These are phyloP conservation scores for Fusarium udum DNA, from an alignment of 2,329 filamentous ascomycete genomes.

Conservation along the genomic window DNA sequence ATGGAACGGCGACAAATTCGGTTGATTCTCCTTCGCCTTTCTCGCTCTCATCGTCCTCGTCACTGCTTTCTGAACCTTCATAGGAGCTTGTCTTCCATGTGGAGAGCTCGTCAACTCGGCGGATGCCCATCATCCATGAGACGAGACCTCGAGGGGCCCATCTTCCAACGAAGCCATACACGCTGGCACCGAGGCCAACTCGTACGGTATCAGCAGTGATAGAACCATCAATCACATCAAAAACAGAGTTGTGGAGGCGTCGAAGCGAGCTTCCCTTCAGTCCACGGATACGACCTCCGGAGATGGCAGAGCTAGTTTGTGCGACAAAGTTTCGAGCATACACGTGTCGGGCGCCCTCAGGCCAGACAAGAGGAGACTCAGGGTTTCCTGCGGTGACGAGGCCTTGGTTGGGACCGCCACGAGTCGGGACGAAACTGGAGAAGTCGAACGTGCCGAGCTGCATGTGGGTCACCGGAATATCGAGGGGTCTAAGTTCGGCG, in stretches of 20 bases:
- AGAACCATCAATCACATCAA: constrained; percentile 82
- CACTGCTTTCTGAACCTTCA: constrained; percentile 50
- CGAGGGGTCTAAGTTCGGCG: constrained; percentile 79
- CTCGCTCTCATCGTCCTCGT: constrained; percentile 50
- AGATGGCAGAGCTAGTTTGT: constrained; percentile 64
- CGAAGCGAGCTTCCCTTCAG: constrained; percentile 76
- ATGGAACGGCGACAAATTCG: constrained; percentile 63
- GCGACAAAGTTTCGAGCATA: constrained; percentile 71
- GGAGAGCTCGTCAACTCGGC: constrained; percentile 66
- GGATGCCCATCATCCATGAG: constrained; percentile 92
- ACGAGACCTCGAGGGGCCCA: constrained; percentile 82
- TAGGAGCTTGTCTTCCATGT: constrained; percentile 60
- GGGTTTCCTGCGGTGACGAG: constrained; percentile 55
- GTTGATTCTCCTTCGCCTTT: constrained; percentile 44
- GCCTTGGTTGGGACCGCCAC: constrained; percentile 48
- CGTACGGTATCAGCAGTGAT: constrained; percentile 72
- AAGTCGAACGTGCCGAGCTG: constrained; percentile 93
- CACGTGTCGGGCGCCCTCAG: constrained; percentile 66
- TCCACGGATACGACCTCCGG: constrained; percentile 66
- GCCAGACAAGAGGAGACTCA: constrained; percentile 68
- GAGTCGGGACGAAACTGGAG: constrained; percentile 67
- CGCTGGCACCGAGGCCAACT: constrained; percentile 83
- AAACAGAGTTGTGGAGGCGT: constrained; percentile 85
- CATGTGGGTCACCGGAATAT: constrained; percentile 84
- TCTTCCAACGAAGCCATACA: constrained; percentile 86